Conservation (phyloP, 306 rosid genomes). For the apple (Malus domestica) region DNA sequence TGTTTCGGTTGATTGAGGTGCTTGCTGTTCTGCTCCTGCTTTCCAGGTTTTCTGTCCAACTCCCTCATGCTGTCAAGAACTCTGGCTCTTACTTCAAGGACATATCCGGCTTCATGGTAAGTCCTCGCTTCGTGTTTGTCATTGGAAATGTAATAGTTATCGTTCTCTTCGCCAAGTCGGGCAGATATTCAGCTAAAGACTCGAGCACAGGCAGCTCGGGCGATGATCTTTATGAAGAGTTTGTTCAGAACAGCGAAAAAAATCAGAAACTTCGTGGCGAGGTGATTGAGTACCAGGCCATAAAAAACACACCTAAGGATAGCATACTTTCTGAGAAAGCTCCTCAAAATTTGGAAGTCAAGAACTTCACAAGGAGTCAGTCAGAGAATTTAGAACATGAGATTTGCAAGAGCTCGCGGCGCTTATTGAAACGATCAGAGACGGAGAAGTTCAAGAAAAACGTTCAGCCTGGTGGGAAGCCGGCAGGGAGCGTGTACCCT, state of each 20-base stretch:
- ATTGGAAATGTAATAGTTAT: conserved; percentile 70
- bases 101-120: conserved; percentile 34
- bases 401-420: conserved; percentile 19
- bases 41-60: conserved; percentile 45
- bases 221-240: conserved; percentile 44
- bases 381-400: conserved; percentile 26
- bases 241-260: conserved; percentile 32
- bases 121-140: conserved; percentile 61
- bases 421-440: conserved; percentile 35
- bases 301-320: background rate
- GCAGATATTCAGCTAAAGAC: conserved; percentile 35
- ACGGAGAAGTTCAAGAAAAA: conserved; percentile 37
- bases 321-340: background rate
- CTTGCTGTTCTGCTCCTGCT: conserved; percentile 45
- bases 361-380: conserved; percentile 39
- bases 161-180: conserved; percentile 58
- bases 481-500: conserved; percentile 12
- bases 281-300: background rate
- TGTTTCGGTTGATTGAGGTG: conserved; percentile 54
- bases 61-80: conserved; percentile 52
- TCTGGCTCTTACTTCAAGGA: conserved; percentile 48
- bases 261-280: conserved; percentile 9
- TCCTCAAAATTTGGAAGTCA: background rate
- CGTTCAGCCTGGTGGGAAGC: background rate
- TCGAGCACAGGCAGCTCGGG: conserved; percentile 14